These are phyloP conservation scores for Wallemia ichthyophaga DNA, from an alignment of 1,284 basidiomycete genomes.

Conservation along the genomic window DNA sequence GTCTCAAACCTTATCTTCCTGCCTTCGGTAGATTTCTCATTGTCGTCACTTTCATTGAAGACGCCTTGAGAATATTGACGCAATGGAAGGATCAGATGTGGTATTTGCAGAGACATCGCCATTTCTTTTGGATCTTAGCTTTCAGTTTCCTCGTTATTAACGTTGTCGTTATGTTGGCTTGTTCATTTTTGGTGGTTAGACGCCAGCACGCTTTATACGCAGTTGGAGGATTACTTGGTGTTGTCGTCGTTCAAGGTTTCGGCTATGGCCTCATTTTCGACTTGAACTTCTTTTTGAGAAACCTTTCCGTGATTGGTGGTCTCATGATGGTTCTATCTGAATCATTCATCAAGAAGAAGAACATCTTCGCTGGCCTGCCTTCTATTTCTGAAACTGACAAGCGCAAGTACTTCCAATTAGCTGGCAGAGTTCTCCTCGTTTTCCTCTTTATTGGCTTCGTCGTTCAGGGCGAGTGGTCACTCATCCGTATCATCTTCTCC, in stretches of 20 bases:
- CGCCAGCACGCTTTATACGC: conserved; percentile 69
- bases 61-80: conserved; percentile 58
- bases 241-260: conserved; percentile 80
- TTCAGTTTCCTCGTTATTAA: conserved; percentile 78
- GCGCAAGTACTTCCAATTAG: conserved; percentile 96
- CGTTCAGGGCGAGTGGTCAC: conserved; percentile 67
- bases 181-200: conserved; percentile 59
- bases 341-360: conserved; percentile 57
- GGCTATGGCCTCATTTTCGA: conserved; percentile 89
- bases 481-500: conserved; percentile 57
- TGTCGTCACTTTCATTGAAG: conserved; percentile 93
- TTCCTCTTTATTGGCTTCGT: conserved; percentile 98
- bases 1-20: conserved; percentile 76
- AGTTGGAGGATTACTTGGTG: conserved; percentile 58
- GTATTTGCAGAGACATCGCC: conserved; percentile 80
- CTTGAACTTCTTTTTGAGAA: conserved; percentile 96
- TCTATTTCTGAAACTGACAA: conserved; percentile 75
- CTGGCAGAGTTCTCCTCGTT: conserved; percentile 84
- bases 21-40: conserved; percentile 88
- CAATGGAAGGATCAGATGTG: conserved; percentile 92
- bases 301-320: conserved; percentile 67
- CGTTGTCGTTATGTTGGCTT: conserved; percentile 70
- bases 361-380: conserved; percentile 72
- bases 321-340: conserved; percentile 96
- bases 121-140: conserved; percentile 80